Conservation (phyloP, 2,329 filamentous ascomycete species). For the Fusarium sp. region DNA sequence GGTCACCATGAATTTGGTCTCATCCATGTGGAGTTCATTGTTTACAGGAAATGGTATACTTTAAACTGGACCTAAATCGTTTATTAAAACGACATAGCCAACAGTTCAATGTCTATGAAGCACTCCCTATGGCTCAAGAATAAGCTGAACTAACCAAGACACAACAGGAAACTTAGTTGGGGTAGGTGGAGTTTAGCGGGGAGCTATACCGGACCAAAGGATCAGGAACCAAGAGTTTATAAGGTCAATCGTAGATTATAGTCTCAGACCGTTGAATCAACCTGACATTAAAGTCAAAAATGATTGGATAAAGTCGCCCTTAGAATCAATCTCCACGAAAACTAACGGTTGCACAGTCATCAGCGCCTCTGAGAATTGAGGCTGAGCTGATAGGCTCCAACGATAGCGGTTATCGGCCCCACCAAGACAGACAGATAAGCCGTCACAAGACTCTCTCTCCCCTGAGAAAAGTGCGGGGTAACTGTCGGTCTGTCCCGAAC, state of each 20-base stretch:
- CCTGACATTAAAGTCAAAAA: fast-evolving
- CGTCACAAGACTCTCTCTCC: constrained; percentile 22
- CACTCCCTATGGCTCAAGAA: fast-evolving
- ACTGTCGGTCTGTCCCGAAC: constrained; percentile 31
- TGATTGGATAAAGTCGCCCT: not conserved
- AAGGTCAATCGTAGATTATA: fast-evolving
- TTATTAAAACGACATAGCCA: no score
- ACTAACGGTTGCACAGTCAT: not conserved
- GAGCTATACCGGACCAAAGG: constrained; percentile 1
- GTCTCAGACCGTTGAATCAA: fast-evolving
- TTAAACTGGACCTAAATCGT: no score
- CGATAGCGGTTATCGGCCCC: constrained; percentile 9
- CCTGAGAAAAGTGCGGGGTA: constrained; percentile 28
- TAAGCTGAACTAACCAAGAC: not conserved
- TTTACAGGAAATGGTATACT: no score
- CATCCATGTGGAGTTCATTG: not conserved
- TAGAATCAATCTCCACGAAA: not conserved
- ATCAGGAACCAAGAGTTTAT: not conserved
- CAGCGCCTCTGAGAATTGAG: not conserved
- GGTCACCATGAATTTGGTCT: not conserved
- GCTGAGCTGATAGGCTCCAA: not conserved
- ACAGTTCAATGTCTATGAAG: fast-evolving
- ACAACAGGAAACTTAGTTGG: not conserved
- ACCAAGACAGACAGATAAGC: constrained; percentile 15
- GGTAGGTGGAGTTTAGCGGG: not conserved